These are phyloP conservation scores for Apostasia ramifera DNA, from an alignment of 106 monocot genomes.

Conservation along the genomic window DNA sequence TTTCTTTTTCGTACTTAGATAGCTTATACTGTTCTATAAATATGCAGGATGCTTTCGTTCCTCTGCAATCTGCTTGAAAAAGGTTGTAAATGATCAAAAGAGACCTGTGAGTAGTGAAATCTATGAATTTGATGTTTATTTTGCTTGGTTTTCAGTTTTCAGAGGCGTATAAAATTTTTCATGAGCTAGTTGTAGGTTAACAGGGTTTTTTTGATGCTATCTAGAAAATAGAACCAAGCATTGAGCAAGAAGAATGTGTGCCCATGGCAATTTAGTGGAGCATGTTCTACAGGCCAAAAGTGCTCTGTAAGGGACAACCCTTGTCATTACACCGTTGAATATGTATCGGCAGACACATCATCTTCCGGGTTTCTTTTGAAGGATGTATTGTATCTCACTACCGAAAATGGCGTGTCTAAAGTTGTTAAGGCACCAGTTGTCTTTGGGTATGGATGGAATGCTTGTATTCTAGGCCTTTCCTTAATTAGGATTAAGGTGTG, in stretches of 20 bases:
- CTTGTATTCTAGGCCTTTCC: background rate
- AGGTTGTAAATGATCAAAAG: no score
- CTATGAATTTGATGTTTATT: no score
- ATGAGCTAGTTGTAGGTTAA: no score
- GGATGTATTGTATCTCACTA: conserved; percentile 76
- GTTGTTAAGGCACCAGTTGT: conserved; percentile 50
- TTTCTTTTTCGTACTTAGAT: background rate
- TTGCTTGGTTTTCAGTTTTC: no score
- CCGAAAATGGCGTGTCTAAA: conserved; percentile 39
- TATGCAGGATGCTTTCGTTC: conserved; percentile 51
- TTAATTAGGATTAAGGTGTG: background rate
- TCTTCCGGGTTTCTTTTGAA: conserved; percentile 72
- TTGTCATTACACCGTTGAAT: conserved; percentile 68
- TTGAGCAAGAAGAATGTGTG: no score
- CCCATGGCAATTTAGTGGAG: no score
- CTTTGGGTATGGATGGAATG: conserved; percentile 54
- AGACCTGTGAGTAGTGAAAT: no score
- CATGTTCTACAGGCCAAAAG: conserved; percentile 18
- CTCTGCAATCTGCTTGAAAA: conserved; percentile 70
- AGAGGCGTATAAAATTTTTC: no score
- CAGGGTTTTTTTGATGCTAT: no score
- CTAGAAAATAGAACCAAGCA: no score
- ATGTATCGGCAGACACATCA: conserved; percentile 77
- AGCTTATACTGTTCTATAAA: background rate
- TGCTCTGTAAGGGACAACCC: conserved; percentile 30